Base-by-base conservation (phyloP, 208 protist species). In the Wallacemonas sp. region DNA sequence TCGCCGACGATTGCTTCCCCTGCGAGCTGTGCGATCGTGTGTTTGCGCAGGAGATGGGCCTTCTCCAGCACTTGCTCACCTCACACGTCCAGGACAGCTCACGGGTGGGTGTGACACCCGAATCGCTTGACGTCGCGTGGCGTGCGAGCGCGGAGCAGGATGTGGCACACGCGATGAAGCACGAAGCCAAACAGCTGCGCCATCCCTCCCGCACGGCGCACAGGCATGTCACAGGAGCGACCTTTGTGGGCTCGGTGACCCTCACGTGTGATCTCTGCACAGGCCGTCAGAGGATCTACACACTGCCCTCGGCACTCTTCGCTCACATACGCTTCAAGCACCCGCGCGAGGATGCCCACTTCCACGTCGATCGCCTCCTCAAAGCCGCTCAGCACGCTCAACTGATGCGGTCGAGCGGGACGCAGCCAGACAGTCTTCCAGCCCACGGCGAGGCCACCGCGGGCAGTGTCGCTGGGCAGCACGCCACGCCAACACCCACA, bases 251-350 rank as follows among this genome's bases (percentile, higher is more conserved):
- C 32, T 12, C 42, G 42, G 9, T 48, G 17, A 39, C 62, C 50
- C 73, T 91, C 13, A 34, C 59, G 21, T 95, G 89, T 44, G 89
- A 95, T 61, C 61, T 89, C 5, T 95, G 89, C 66, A 48, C 30
- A 1, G n/a, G 63, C 0, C 34, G 33, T 8, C 12, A 39, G 0
- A 85, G 81, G 39, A 66, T 91, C 32, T 96, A 87, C 78, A 91
- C 71, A 24, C 72, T 79, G 48, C 76, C 87, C 5, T 96, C 90
- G 0, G 85, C 87, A 0, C 69, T 96, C 4, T 93, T 86, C 58
- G 81, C 90, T 6, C 90, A 96, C 68, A 85, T 96, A 12, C 82
- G 87, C 33, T 89, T 96, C 60, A 84, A 88, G 33, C 90, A 96
- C 72, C 81, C 85, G 19, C 38, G 30, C 27, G 83, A 88, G 62